phyloP scores from a whole-genome alignment of 2,329 filamentous ascomycete species.

The Cladosporium sp. region DNA sequence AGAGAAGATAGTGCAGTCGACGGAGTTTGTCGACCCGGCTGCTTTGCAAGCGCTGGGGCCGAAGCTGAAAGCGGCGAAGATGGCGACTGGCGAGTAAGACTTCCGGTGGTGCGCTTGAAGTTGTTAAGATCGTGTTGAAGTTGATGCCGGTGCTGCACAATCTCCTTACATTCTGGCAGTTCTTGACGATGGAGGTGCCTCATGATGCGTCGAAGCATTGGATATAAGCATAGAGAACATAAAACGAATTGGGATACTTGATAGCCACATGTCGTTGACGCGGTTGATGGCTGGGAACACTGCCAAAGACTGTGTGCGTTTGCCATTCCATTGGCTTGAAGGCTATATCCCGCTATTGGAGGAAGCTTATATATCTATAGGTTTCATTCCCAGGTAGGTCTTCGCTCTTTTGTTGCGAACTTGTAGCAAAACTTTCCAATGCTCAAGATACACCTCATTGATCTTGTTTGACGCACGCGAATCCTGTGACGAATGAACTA shows the following conservation, averaged over 20 bases:
- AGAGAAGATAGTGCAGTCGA: constrained; percentile 31
- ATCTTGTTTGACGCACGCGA: background rate
- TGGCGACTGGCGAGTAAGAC: background rate
- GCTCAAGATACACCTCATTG: background rate
- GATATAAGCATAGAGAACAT: background rate
- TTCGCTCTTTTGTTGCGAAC: background rate
- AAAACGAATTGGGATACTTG: background rate
- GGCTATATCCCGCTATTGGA: background rate
- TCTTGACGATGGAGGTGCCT: too few relatives aligned
- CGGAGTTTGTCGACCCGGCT: constrained; percentile 39
- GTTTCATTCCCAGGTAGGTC: background rate
- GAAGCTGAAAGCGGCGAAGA: constrained; percentile 14
- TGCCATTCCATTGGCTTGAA: background rate
- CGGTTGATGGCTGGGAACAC: background rate
- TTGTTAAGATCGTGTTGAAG: background rate
- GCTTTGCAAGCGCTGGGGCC: constrained; percentile 27
- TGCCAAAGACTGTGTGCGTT: background rate
- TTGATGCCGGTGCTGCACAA: background rate
- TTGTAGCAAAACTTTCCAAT: background rate
- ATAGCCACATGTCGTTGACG: background rate
- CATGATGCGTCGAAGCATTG: background rate
- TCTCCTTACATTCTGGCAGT: too few relatives aligned
- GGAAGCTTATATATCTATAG: background rate
- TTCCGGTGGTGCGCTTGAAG: background rate
- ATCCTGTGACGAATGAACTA: background rate